Percentiles rank a stretch among this genome's conserved stretches.
Conservation (phyloP, 352 stramenopile genomes). For the Peronospora farinosa region DNA sequence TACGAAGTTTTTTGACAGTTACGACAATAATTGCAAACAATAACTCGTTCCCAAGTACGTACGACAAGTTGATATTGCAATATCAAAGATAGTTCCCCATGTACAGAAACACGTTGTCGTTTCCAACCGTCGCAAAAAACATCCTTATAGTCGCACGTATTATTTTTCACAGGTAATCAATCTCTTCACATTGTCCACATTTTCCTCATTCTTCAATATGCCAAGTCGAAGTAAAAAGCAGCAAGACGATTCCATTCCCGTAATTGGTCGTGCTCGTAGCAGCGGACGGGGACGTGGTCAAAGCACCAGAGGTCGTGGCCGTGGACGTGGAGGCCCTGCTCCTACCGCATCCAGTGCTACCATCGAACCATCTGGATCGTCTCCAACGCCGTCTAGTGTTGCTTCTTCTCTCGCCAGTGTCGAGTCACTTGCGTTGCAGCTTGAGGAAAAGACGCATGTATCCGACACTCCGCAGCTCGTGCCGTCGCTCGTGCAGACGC, state of each 20-base stretch:
- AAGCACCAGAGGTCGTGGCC: neutral
- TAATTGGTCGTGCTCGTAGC: slow-evolving; percentile 13
- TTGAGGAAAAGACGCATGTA: slow-evolving; percentile 40
- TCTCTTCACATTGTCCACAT: no score
- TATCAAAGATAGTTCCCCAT: no score
- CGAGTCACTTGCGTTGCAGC: slow-evolving; percentile 10
- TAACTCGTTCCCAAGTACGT: no score
- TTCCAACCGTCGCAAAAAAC: no score
- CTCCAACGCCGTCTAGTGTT: slow-evolving; percentile 5
- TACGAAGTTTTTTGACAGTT: no score
- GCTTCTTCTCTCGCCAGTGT: neutral
- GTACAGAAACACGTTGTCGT: no score
- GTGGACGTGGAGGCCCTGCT: neutral
- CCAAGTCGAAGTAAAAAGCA: slow-evolving; percentile 10
- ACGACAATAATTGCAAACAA: no score
- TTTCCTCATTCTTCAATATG: slow-evolving; percentile 12
- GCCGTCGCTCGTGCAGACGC: slow-evolving; percentile 29
- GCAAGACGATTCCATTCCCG: slow-evolving; percentile 9
- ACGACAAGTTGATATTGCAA: no score
- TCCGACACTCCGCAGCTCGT: slow-evolving; percentile 24
- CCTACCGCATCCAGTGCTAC: neutral
- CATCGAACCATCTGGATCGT: neutral
- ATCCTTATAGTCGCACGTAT: no score
- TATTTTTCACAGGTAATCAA: no score
- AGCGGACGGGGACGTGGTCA: no score